These are phyloP conservation scores for Torrubiella hemipterigena DNA, from an alignment of 2,329 filamentous ascomycete genomes.

Conservation along the genomic window DNA sequence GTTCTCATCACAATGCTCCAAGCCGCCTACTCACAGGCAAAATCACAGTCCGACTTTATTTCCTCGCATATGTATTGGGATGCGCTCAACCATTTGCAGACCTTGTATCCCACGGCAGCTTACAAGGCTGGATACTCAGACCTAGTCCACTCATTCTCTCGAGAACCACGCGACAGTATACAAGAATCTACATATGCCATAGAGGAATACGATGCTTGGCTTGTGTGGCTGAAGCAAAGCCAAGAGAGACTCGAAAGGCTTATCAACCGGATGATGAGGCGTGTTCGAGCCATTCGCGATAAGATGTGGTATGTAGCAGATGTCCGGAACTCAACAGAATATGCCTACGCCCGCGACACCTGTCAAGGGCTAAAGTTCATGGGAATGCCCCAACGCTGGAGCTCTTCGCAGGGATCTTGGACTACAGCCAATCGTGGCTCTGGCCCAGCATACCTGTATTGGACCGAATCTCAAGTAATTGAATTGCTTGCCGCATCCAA, in stretches of 20 bases:
- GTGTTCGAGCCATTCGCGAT: constrained; percentile 65
- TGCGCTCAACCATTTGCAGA: constrained; percentile 62
- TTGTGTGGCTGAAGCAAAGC: constrained; percentile 73
- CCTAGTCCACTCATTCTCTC: constrained; percentile 61
- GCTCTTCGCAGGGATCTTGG: constrained; percentile 36
- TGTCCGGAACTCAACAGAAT: constrained; percentile 78
- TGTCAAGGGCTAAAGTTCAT: constrained; percentile 84
- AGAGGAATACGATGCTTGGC: constrained; percentile 70
- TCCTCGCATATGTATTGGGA: constrained; percentile 78
- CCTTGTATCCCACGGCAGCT: constrained; percentile 46
- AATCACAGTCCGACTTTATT: constrained; percentile 70
- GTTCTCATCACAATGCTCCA: constrained; percentile 63
- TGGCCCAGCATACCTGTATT: constrained; percentile 56
- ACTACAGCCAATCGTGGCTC: constrained; percentile 34
- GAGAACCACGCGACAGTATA: constrained; percentile 58
- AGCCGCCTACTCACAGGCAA: constrained; percentile 64
- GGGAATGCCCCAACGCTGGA: constrained; percentile 53
- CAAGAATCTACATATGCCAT: constrained; percentile 59
- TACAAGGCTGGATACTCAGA: constrained; percentile 58
- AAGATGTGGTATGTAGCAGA: constrained; percentile 99
- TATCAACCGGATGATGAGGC: constrained; percentile 63
- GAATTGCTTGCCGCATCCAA: constrained; percentile 74
- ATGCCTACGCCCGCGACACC: constrained; percentile 77
- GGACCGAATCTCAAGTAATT: constrained; percentile 73
- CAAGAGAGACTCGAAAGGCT: constrained; percentile 65